Percentiles rank a stretch among this genome's conserved stretches.
These are phyloP conservation scores for Suillus clintonianus DNA, from an alignment of 768 basidiomycete species.

Conservation along the genomic window DNA sequence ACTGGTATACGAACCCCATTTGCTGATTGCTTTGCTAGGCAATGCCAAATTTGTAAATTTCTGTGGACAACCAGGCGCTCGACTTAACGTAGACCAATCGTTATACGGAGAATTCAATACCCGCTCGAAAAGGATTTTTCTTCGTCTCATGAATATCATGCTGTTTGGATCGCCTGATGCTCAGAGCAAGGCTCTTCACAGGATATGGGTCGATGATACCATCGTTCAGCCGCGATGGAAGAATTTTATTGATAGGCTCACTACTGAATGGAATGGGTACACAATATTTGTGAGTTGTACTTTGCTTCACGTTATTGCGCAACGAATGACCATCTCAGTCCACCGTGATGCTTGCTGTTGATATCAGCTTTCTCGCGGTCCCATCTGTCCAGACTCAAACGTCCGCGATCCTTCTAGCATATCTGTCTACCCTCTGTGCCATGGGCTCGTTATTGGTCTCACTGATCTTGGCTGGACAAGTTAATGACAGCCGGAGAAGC, in stretches of 20 bases:
- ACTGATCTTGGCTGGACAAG: too few relatives aligned
- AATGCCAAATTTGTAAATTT: constrained; percentile 35
- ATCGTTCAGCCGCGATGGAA: constrained; percentile 41
- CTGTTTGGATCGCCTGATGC: constrained; percentile 49
- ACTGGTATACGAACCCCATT: too few relatives aligned
- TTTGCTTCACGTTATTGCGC: not conserved
- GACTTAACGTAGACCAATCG: constrained; percentile 29
- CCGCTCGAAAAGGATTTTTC: not conserved
- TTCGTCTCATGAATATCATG: constrained; percentile 22
- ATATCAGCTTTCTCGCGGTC: too few relatives aligned
- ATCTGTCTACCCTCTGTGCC: too few relatives aligned
- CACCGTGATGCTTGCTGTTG: too few relatives aligned
- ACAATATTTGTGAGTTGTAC: constrained; percentile 44
- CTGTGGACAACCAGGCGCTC: constrained; percentile 37
- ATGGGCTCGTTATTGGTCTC: too few relatives aligned
- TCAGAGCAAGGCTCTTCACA: constrained; percentile 41
- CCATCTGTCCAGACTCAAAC: too few relatives aligned
- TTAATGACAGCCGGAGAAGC: too few relatives aligned
- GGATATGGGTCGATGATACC: constrained; percentile 46
- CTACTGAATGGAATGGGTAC: constrained; percentile 49
- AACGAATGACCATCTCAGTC: constrained; percentile 33
- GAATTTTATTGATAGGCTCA: constrained; percentile 40
- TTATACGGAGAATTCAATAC: constrained; percentile 14
- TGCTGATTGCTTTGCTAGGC: constrained; percentile 14
- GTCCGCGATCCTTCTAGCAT: too few relatives aligned